Base-by-base conservation (phyloP, 495 filamentous ascomycete species). In the Sporormia fimetaria region DNA sequence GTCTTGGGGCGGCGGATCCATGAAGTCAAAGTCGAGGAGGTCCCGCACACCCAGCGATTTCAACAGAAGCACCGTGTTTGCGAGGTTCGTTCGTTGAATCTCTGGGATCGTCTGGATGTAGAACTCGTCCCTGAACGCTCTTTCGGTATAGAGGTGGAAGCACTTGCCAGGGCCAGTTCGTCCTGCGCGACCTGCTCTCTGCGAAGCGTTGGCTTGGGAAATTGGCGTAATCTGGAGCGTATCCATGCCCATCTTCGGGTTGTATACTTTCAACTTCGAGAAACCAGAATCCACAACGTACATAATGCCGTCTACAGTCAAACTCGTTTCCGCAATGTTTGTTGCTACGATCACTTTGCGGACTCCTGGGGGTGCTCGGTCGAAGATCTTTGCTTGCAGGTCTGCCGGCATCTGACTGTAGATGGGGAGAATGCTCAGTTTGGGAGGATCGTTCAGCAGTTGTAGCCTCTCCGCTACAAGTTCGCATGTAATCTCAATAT, bases 361-460 rank as follows among this genome's bases (percentile, higher is more conserved):
- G 0, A 95, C 88, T 1, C 92, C 92, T 0, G 86, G 79, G 3
- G 80, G 67, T 4, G 92, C 92, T 41, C 76, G 75, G 49, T 99
- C 87, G 56, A 99, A 99, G 43, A 99, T 95, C 62, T 86, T 96
- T 18, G 92, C 84, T 57, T 99, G 92, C 25, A 96, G 68, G 61
- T 99, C 92, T 9, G 92, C 92, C 1, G 92, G 92, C 88, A 99
- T 94, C 61, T 96, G 92, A 67, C 85, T 93, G 74, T 99, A 99
- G 24, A 99, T 95, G 0, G 92, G 92, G 15, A 99, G 71, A 30
- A 99, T 94, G 55, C 81, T 87, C 21, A 99, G 76, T 51, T 93
- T 87, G 6, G 87, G 84, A 1, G 92, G 92, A 56, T 96, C 88
- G 45, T 95, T 96, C 7, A 99, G 70, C 42, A 88, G 63, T 44